Evolutionary conservation across 306 rosid species (phyloP).

Genomic region (Parietaria judaica): DNA sequence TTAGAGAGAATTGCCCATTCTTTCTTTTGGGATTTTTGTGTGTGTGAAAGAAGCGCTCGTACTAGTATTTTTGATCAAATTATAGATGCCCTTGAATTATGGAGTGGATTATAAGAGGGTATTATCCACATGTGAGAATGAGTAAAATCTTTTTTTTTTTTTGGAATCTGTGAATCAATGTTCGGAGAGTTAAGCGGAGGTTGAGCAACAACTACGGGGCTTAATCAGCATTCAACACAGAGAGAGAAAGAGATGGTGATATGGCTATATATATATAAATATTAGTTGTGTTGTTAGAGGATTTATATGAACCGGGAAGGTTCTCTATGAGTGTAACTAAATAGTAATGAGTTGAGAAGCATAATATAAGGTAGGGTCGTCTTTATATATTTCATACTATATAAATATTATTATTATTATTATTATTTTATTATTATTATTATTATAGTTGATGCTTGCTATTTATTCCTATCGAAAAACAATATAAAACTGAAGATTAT

Average conservation of each 20-base stretch:
- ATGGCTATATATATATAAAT: constrained; percentile 34
- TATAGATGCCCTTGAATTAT: constrained; percentile 19
- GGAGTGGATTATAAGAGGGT: constrained; percentile 51
- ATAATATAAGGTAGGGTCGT: constrained; percentile 24
- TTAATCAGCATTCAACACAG: constrained; percentile 51
- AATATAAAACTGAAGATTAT: background rate
- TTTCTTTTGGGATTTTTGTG: background rate
- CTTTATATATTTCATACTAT: constrained; percentile 1
- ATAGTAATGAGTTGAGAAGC: constrained; percentile 23
- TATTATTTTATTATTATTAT: background rate
- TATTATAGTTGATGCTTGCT: background rate
- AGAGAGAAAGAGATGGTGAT: constrained; percentile 44
- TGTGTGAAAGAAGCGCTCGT: background rate
- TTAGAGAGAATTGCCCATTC: background rate
- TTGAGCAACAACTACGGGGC: constrained; percentile 56
- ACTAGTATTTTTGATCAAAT: too few relatives aligned
- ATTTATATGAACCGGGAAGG: constrained; percentile 28
- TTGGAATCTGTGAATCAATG: constrained; percentile 21
- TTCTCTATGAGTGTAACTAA: constrained; percentile 1
- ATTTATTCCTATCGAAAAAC: background rate
- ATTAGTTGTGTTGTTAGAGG: constrained; percentile 19
- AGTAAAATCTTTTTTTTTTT: constrained; percentile 18
- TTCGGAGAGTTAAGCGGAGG: constrained; percentile 50
- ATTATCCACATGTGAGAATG: constrained; percentile 43
- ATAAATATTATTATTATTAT: background rate